Percentiles rank a stretch among this genome's conserved stretches.
phyloP scores from a whole-genome alignment of 345 rosid genomes.

The Lepidium didymum region DNA sequence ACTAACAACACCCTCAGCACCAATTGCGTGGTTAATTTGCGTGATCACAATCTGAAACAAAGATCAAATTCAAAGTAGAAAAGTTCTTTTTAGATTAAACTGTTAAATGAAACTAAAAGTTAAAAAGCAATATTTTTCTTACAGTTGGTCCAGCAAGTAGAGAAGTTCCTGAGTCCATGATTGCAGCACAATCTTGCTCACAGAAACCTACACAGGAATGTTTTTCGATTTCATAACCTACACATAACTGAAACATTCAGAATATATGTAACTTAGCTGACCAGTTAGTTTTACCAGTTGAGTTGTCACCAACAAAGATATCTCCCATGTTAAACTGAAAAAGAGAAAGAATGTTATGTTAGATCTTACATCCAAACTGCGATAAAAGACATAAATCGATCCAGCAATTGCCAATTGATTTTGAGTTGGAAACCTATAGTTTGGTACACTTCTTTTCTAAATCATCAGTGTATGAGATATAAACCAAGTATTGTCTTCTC shows the following conservation, averaged over 20 bases:
- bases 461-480: background rate
- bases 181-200: conserved; percentile 54
- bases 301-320: conserved; percentile 41
- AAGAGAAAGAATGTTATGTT: background rate
- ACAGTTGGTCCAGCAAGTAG: conserved; percentile 80
- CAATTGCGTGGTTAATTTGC: conserved; percentile 75
- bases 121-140: background rate
- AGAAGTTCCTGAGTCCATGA: conserved; percentile 78
- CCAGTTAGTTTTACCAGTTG: conserved; percentile 44
- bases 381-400: background rate
- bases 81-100: too few relatives aligned
- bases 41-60: conserved; percentile 46
- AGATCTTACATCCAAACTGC: background rate
- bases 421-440: background rate
- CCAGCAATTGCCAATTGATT: background rate
- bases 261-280: background rate
- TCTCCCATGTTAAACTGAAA: conserved; percentile 71
- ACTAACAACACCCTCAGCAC: conserved; percentile 61
- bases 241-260: background rate
- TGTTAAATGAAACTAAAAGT: background rate
- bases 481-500: background rate
- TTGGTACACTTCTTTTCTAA: background rate
- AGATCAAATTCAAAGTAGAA: background rate
- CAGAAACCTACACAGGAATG: conserved; percentile 41
- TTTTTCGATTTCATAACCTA: background rate